Evolutionary conservation across 2,329 filamentous ascomycete species (phyloP), one percentile per base, ranked within the genome.

Genomic region (Claviceps cyperi): DNA sequence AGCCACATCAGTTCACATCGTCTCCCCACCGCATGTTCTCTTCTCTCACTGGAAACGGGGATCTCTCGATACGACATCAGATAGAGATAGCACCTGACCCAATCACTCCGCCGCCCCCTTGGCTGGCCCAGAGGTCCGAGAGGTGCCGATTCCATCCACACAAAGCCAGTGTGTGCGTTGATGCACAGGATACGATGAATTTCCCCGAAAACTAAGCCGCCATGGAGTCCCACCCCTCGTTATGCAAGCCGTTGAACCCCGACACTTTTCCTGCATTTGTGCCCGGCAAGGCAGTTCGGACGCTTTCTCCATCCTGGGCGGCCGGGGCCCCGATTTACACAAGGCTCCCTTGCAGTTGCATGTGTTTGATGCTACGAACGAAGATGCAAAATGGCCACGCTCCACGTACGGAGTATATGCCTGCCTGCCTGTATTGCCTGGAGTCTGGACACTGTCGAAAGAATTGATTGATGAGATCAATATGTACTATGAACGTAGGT

Each of bases 121-220:
- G 28, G 28, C 28, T 32, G 28, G 37, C 37, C 37, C 7, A 39
- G 37, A 9, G 15, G 7, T 8, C 37, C 17, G 37, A n/a, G 37
- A 17, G 15, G 15, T 39, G 14, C 4, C 7, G 5, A 8, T n/a
- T 39, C 37, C 15, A 39, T 39, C 15, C n/a, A n/a, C 28, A n/a
- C 37, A 17, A 39, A n/a, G 37, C n/a, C 14, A 15, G 37, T 39
- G 37, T 22, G 15, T 32, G 43, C 15, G 15, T 39, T 28, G 24
- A 44, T 49, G 43, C 48, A 39, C 35, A 46, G 41, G 40, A 50
- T 50, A 49, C 48, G 48, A 50, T 21, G 43, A 22, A 41, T 44
- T 50, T 28, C 32, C 45, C 49, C 15, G 14, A 38, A 32, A 32
- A 40, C 22, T 7, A 19, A 45, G 36, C 35, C 43, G 21, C 15